Base-by-base conservation (phyloP, 2,329 filamentous ascomycete species). In the Pyrenophora seminiperda region DNA sequence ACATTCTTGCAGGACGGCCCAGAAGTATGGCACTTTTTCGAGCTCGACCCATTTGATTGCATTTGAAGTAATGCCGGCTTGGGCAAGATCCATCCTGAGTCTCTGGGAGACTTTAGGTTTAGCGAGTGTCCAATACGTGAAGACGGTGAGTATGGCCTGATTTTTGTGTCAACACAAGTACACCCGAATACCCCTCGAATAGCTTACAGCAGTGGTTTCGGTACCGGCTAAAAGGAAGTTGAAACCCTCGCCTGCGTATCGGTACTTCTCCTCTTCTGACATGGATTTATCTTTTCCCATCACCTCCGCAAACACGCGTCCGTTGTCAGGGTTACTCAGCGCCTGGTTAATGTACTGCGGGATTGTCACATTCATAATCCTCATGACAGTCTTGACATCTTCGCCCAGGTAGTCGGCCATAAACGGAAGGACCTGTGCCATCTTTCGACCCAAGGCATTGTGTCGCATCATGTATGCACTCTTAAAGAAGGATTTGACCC, bases 111-210 rank as follows among this genome's bases (percentile, higher is more conserved):
- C 29, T 20, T 53, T 34, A 27, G 61, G 67, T 20, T 65, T 69
- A 33, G 61, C 65, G 11, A 70, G 68, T 2, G 77, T 54, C 63
- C 68, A 64, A 54, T 68, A 73, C 5, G 67, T 58, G 41, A 66
- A 63, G 13, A 66, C 60, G 4, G 70, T 60, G 9, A 73, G 63
- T n/a, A 65, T 65, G 39, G 43, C 67, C 63, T 54, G 53, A 30
- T 10, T 32, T 53, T 54, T 58, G 52, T 13, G 57, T 59, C 15
- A 70, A 9, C 15, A 10, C 13, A 17, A 3, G 34, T 9, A 14
- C 18, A 1, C 5, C 13, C 9, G 0, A 20, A 17, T 15, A 32
- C n/a, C 3, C 14, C 9, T 7, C 19, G 2, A 1, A 13, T 42
- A 18, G 54, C 56, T 56, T 53, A 65, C 62, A 29, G 61, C 62